These are phyloP conservation scores for Dentipellis fragilis DNA, from an alignment of 768 basidiomycete species.

Conservation along the genomic window DNA sequence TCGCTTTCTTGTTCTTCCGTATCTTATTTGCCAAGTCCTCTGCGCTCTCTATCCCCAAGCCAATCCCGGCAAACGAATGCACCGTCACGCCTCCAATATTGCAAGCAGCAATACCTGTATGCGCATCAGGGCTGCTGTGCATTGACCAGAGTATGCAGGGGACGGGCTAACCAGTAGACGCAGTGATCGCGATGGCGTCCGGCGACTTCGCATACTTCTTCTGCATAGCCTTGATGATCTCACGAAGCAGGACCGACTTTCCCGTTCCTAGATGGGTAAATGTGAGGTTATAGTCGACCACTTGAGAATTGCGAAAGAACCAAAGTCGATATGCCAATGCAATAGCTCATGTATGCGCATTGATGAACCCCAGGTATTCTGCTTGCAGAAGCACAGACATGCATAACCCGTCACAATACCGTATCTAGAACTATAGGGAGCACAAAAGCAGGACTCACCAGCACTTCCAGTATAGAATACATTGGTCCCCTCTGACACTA, in stretches of 20 bases:
- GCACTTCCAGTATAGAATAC: slow-evolving; percentile 97
- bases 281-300: neutral
- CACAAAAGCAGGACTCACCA: slow-evolving; percentile 39
- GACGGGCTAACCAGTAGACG: slow-evolving; percentile 65
- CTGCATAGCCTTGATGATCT: slow-evolving; percentile 73
- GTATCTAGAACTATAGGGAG: slow-evolving; percentile 1
- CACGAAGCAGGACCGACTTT: slow-evolving; percentile 88
- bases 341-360: neutral
- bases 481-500: slow-evolving; percentile 65
- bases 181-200: slow-evolving; percentile 87
- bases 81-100: slow-evolving; percentile 95
- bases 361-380: neutral
- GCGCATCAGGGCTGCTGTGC: neutral
- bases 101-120: slow-evolving; percentile 83
- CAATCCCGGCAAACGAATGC: slow-evolving; percentile 94
- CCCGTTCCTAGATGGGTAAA: slow-evolving; percentile 62
- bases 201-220: slow-evolving; percentile 38
- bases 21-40: slow-evolving; percentile 57
- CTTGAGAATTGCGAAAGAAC: neutral
- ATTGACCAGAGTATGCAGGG: neutral
- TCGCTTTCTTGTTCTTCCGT: slow-evolving; percentile 77
- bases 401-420: slow-evolving; percentile 5
- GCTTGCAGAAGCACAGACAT: neutral
- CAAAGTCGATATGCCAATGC: neutral
- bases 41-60: slow-evolving; percentile 61